Conservation (phyloP, 768 basidiomycete species). For the Xerocomus spinulosus region DNA sequence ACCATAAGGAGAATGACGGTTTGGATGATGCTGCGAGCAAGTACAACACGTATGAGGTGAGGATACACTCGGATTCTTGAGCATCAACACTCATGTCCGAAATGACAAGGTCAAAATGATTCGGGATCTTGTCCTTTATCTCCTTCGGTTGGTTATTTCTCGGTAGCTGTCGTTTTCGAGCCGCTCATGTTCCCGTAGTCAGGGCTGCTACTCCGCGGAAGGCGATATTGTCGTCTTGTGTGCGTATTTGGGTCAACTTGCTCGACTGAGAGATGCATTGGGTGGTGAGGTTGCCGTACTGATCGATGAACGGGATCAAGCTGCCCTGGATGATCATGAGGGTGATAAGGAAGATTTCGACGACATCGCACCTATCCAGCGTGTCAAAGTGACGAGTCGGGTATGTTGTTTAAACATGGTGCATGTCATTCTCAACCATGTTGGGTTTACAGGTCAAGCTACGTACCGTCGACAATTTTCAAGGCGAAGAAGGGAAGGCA, state of each 20-base stretch:
- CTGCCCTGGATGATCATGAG: slow-evolving; percentile 52
- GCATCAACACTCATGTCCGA: neutral
- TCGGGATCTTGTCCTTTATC: slow-evolving; percentile 49
- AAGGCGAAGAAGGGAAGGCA: slow-evolving; percentile 67
- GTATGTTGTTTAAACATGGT: slow-evolving; percentile 33
- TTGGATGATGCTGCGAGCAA: slow-evolving; percentile 62
- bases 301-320: slow-evolving; percentile 67
- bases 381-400: slow-evolving; percentile 47
- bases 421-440: neutral
- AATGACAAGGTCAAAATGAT: slow-evolving; percentile 41
- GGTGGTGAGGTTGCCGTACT: slow-evolving; percentile 50
- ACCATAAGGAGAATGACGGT: slow-evolving; percentile 54
- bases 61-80: slow-evolving; percentile 21
- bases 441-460: slow-evolving; percentile 50
- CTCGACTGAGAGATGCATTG: slow-evolving; percentile 41
- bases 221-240: slow-evolving; percentile 54
- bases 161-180: neutral
- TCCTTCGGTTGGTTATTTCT: slow-evolving; percentile 33
- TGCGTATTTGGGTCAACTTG: slow-evolving; percentile 50
- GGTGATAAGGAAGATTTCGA: slow-evolving; percentile 33
- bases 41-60: slow-evolving; percentile 70
- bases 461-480: slow-evolving; percentile 75
- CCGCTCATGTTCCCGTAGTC: slow-evolving; percentile 25
- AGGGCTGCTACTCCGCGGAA: slow-evolving; percentile 42
- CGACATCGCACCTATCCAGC: slow-evolving; percentile 34